Percentiles rank a stretch among this genome's conserved stretches.
Evolutionary conservation across 371 early-diverging fungal genomes (phyloP).

Genomic region (Umbelopsis sp.): DNA sequence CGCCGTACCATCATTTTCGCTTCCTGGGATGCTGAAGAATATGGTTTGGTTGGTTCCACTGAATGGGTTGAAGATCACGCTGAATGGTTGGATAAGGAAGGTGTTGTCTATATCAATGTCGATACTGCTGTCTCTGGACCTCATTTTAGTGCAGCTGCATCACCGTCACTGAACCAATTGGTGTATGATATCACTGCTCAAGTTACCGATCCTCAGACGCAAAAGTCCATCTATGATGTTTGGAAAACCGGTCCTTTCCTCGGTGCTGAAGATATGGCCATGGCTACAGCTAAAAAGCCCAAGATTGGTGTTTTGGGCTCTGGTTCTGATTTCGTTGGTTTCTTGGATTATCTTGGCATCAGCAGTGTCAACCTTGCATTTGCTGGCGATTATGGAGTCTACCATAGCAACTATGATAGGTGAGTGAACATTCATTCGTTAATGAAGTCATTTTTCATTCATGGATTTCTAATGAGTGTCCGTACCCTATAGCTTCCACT

Average conservation of each 20-base stretch:
- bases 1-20: constrained; percentile 66
- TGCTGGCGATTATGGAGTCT: constrained; percentile 48
- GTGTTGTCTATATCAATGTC: constrained; percentile 58
- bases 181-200: constrained; percentile 47
- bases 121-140: constrained; percentile 51
- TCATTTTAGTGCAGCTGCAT: constrained; percentile 47
- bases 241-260: constrained; percentile 8
- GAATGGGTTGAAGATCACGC: constrained; percentile 74
- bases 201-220: constrained; percentile 40
- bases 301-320: constrained; percentile 45
- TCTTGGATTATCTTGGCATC: constrained; percentile 65
- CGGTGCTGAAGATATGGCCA: constrained; percentile 10
- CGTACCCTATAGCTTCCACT: constrained; percentile 49
- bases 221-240: constrained; percentile 23
- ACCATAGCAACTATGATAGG: constrained; percentile 48
- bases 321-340: constrained; percentile 59
- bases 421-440: background rate
- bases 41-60: constrained; percentile 68
- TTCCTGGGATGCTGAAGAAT: constrained; percentile 75
- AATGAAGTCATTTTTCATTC: background rate
- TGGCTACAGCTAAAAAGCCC: constrained; percentile 12
- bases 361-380: constrained; percentile 60
- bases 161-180: constrained; percentile 47
- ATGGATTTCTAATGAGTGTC: constrained; percentile 47
- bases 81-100: constrained; percentile 55